These are phyloP conservation scores for Myriosclerotinia curreyana DNA, from an alignment of 2,329 filamentous ascomycete genomes.

Conservation along the genomic window DNA sequence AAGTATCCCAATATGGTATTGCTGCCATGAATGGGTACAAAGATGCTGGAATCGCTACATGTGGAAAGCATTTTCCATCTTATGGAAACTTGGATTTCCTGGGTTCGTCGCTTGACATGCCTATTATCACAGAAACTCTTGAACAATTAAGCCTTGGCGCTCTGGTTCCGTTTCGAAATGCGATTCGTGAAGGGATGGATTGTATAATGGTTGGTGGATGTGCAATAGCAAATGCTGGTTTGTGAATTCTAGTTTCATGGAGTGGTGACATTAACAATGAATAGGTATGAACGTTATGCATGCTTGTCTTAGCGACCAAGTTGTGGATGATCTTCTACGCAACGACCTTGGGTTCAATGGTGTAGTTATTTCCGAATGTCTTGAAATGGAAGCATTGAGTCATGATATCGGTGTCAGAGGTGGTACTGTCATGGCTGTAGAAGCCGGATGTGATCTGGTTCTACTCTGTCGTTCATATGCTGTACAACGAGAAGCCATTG, in stretches of 20 bases:
- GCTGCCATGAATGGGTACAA: constrained; percentile 91
- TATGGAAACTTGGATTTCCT: constrained; percentile 95
- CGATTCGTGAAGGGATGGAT: constrained; percentile 81
- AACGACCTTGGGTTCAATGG: constrained; percentile 86
- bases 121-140: constrained; percentile 90
- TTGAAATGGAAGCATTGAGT: constrained; percentile 94
- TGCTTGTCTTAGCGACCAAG: constrained; percentile 93
- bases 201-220: constrained; percentile 96
- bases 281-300: constrained; percentile 93
- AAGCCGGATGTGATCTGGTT: constrained; percentile 90
- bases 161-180: constrained; percentile 85
- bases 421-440: constrained; percentile 95
- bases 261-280: not conserved
- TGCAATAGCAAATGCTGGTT: constrained; percentile 70
- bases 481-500: constrained; percentile 87
- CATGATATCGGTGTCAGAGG: constrained; percentile 97
- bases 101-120: constrained; percentile 85
- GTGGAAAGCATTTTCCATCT: constrained; percentile 94
- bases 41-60: constrained; percentile 82
- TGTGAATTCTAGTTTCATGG: not conserved
- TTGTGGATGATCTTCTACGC: constrained; percentile 86
- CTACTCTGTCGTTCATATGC: constrained; percentile 84
- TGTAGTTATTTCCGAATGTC: constrained; percentile 89
- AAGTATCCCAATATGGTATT: constrained; percentile 89
- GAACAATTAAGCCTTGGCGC: constrained; percentile 92